phyloP scores from a whole-genome alignment of 2,329 filamentous ascomycete species.

The Nemania abortiva region DNA sequence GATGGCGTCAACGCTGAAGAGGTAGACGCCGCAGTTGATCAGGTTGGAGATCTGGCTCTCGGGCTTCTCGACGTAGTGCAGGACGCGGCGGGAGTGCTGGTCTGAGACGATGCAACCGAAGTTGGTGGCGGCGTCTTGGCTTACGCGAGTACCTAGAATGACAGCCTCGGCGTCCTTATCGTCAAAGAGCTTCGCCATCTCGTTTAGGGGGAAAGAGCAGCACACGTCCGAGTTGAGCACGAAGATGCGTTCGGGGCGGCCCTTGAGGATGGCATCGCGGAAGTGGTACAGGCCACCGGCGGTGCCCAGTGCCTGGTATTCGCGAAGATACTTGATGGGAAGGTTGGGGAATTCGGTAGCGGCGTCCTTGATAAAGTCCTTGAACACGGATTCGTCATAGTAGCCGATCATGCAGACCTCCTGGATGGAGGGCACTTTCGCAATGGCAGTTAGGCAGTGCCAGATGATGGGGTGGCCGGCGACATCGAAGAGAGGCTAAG shows the following conservation, averaged over 20 bases:
- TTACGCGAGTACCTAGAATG: constrained; percentile 91
- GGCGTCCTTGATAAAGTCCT: constrained; percentile 96
- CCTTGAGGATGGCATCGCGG: constrained; percentile 98
- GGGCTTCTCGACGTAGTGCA: constrained; percentile 99
- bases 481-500: constrained; percentile 94
- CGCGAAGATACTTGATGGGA: constrained; percentile 93
- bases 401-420: constrained; percentile 99
- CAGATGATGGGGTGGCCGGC: constrained; percentile 98
- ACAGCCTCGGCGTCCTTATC: constrained; percentile 97
- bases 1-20: constrained; percentile 94
- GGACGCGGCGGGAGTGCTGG: constrained; percentile 90
- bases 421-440: constrained; percentile 89
- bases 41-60: constrained; percentile 97
- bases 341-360: constrained; percentile 86
- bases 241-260: constrained; percentile 93
- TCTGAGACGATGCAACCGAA: constrained; percentile 99
- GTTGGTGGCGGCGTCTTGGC: constrained; percentile 91
- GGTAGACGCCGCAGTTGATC: constrained; percentile 99
- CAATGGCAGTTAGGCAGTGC: constrained; percentile 93
- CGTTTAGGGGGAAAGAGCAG: constrained; percentile 95
- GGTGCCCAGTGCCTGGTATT: constrained; percentile 96
- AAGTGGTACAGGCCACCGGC: constrained; percentile 98
- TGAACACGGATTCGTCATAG: constrained; percentile 97
- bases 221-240: constrained; percentile 98
- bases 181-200: constrained; percentile 95